phyloP scores from a whole-genome alignment of 495 filamentous ascomycete species.

The Penicillium herquei region DNA sequence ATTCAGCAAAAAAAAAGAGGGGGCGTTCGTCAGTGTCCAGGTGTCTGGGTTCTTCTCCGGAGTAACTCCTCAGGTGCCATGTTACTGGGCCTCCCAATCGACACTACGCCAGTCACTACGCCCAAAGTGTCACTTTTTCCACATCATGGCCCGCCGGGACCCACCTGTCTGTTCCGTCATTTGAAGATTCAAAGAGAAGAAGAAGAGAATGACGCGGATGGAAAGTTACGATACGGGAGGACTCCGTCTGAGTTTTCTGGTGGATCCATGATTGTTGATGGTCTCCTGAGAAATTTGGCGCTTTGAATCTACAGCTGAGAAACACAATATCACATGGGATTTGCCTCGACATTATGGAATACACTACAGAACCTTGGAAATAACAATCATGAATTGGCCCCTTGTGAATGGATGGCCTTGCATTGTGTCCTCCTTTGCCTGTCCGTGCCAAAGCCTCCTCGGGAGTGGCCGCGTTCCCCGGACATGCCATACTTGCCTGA shows the following conservation, averaged over 20 bases:
- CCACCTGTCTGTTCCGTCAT: constrained; percentile 17
- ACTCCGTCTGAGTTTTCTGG: neutral
- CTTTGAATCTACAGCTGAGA: neutral
- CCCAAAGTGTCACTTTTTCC: constrained; percentile 1
- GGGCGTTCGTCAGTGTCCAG: constrained; percentile 4
- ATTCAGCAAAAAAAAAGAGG: constrained; percentile 1
- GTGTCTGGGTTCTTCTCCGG: neutral
- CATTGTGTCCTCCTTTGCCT: too few species aligned
- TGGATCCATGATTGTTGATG: neutral
- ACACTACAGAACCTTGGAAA: too few species aligned
- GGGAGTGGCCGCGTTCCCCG: constrained; percentile 19
- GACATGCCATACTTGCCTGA: constrained; percentile 1
- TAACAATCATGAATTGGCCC: neutral
- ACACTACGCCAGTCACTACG: constrained; percentile 6
- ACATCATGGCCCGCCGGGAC: constrained; percentile 9
- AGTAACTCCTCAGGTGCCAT: neutral
- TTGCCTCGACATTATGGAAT: too few species aligned
- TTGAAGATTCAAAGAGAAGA: constrained; percentile 2
- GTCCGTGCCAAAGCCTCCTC: neutral
- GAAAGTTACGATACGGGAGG: constrained; percentile 2
- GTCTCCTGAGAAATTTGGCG: neutral
- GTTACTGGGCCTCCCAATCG: neutral
- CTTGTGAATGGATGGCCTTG: neutral
- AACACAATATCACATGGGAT: neutral
- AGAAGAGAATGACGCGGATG: constrained; percentile 5